Evolutionary conservation across 176 grass and related monocot genomes (phyloP).

Genomic region (Juncus effusus): DNA sequence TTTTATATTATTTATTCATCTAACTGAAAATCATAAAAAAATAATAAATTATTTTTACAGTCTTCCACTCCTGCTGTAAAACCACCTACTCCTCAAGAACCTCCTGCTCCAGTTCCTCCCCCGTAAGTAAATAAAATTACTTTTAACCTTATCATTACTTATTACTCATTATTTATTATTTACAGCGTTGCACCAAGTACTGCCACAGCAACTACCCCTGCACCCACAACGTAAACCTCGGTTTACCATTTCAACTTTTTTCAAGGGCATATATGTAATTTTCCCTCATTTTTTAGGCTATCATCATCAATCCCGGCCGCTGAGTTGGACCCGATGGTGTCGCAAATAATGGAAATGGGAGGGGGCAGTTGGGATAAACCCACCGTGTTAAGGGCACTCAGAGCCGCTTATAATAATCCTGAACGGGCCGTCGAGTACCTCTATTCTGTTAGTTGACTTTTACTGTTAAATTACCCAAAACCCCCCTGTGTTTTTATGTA

Average conservation of each 20-base stretch:
- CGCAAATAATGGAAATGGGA: slow-evolving; percentile 94
- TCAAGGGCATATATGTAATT: neutral
- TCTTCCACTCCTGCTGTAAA: slow-evolving; percentile 43
- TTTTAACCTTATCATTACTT: slow-evolving; percentile 8
- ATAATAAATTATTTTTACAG: slow-evolving; percentile 40
- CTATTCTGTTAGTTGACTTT: slow-evolving; percentile 63
- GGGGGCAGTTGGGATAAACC: slow-evolving; percentile 93
- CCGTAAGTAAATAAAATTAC: slow-evolving; percentile 34
- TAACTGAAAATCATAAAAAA: neutral
- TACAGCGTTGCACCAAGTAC: slow-evolving; percentile 37
- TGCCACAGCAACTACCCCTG: slow-evolving; percentile 28
- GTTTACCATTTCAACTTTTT: slow-evolving; percentile 13
- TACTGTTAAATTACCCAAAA: neutral
- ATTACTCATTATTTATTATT: slow-evolving; percentile 15
- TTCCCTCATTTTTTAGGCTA: slow-evolving; percentile 9
- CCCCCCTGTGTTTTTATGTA: neutral
- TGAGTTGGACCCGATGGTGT: slow-evolving; percentile 59
- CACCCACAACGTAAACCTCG: neutral
- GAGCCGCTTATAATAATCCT: slow-evolving; percentile 92
- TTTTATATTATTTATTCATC: neutral
- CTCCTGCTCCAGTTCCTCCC: slow-evolving; percentile 39
- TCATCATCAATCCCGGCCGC: slow-evolving; percentile 52
- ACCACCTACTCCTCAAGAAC: slow-evolving; percentile 41
- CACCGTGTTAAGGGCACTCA: slow-evolving; percentile 65
- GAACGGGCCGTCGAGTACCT: slow-evolving; percentile 95